Evolutionary conservation across 139 green algal genomes (phyloP).

Genomic region (Axilococcus clingmanii): DNA sequence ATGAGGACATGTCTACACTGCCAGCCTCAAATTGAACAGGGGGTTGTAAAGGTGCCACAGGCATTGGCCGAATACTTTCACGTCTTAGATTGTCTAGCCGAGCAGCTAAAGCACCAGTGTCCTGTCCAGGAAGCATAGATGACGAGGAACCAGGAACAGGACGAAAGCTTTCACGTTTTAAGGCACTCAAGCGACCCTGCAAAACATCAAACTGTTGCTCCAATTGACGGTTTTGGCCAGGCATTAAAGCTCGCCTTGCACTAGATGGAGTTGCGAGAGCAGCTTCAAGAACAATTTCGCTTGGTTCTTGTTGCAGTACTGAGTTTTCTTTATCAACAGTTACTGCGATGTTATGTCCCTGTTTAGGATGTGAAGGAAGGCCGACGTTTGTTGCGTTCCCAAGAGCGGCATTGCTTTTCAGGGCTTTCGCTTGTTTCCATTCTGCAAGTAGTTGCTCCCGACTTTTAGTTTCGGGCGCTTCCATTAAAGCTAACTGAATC

Average conservation of each 20-base stretch:
- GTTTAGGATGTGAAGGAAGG: too few species aligned
- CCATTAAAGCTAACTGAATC: too few species aligned
- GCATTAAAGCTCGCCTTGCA: slow-evolving; percentile 2
- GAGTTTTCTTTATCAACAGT: slow-evolving; percentile 4
- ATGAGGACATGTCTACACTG: slow-evolving; percentile 17
- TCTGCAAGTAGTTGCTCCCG: slow-evolving; percentile 19
- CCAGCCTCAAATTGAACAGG: slow-evolving; percentile 27
- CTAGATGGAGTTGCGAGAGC: neutral
- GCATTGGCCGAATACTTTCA: neutral
- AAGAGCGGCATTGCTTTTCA: neutral
- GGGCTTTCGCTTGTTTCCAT: slow-evolving; percentile 17
- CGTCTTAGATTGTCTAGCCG: slow-evolving; percentile 8
- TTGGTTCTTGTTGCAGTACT: neutral
- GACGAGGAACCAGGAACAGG: neutral
- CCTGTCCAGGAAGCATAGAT: neutral
- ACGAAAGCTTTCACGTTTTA: too few species aligned
- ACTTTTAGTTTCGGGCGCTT: too few species aligned
- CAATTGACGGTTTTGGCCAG: slow-evolving; percentile 9
- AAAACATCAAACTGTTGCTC: slow-evolving; percentile 28
- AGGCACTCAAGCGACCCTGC: slow-evolving; percentile 18
- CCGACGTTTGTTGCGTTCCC: slow-evolving; percentile 4
- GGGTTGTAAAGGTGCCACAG: neutral
- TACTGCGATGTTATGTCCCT: too few species aligned
- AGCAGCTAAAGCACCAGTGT: slow-evolving; percentile 2
- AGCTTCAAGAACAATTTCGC: neutral